Percentiles rank a stretch among this genome's conserved stretches.
Conservation (phyloP, 2,329 filamentous ascomycete genomes). For the Diaporthe capsici region DNA sequence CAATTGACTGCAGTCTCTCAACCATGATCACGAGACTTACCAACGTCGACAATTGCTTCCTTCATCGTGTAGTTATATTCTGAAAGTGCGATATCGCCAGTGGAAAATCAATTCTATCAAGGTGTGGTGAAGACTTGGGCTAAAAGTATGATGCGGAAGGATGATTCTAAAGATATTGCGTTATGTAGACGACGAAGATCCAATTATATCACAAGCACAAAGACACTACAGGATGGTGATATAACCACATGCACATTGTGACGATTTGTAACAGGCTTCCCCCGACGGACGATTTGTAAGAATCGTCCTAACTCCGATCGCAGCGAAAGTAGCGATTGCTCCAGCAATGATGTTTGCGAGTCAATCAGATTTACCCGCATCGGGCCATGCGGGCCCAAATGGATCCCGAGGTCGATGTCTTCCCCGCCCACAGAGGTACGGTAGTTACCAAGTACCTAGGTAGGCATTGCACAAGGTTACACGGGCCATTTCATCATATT, state of each 20-base stretch:
- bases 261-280: not conserved
- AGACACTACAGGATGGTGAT: not conserved
- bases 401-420: not conserved
- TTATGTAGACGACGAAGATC: not conserved
- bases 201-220: not conserved
- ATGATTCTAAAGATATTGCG: not conserved
- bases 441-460: too few species aligned
- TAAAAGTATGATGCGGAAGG: not conserved
- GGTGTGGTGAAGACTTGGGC: not conserved
- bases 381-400: not conserved
- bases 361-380: not conserved
- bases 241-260: constrained; percentile 2
- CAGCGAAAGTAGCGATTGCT: not conserved
- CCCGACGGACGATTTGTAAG: constrained; percentile 12
- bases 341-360: not conserved
- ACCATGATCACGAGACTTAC: not conserved
- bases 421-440: not conserved
- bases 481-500: not conserved
- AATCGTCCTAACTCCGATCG: not conserved
- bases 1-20: not conserved
- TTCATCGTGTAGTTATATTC: constrained; percentile 12
- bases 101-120: not conserved
- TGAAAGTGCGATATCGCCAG: not conserved
- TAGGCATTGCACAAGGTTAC: not conserved
- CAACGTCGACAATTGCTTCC: constrained; percentile 34